Evolutionary conservation across 164 flowering plant genomes (phyloP), one percentile per base, ranked within the genome.

Genomic region (Magnolia kwangsiensis): DNA sequence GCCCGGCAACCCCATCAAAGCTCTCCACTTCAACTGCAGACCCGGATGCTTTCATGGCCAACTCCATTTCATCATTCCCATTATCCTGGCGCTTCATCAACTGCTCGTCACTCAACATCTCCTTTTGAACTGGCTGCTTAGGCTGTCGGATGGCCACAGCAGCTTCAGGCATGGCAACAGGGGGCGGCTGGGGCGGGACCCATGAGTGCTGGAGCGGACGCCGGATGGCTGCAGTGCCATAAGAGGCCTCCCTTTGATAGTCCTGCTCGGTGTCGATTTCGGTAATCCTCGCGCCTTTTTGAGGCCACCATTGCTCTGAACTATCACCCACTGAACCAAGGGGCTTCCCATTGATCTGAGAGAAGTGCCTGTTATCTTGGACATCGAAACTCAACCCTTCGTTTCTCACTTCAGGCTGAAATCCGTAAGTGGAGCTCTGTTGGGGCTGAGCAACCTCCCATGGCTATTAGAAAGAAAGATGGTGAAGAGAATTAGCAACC

Each of bases 121-220:
- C 93, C 72, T 75, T 82, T 70, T 75, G 88, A 75, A 66, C 59
- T 0, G 77, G 2, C 18, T 89, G 59, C 79, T 94, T 96, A 20
- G 92, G 93, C 68, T 91, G 89, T 63, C 98, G 82, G 72, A 96
- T 94, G 74, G 99, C 99, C 74, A 84, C 92, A 24, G 90, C 98
- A 59, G 99, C 99, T 83, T 91, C 98, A 11, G 98, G 84, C 90
- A 92, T 89, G 68, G 82, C 90, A 76, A 96, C 89, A 16, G 96
- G 92, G 7, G 99, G 98, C 7, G 93, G 93, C 79, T 85, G 96
- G 50, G 98, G 98, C 29, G 99, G 98, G 55, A 92, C 92, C 99
- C 99, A 96, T 7, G 88, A 63, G 51, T 92, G 90, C 67, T 76
- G 88, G 74, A 78, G 65, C 16, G 92, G 88, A 37, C 71, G 78